Percentiles rank a stretch among this genome's conserved stretches.
Evolutionary conservation across 2,329 filamentous ascomycete genomes (phyloP).

Genomic region (Sphaceloma murrayae): DNA sequence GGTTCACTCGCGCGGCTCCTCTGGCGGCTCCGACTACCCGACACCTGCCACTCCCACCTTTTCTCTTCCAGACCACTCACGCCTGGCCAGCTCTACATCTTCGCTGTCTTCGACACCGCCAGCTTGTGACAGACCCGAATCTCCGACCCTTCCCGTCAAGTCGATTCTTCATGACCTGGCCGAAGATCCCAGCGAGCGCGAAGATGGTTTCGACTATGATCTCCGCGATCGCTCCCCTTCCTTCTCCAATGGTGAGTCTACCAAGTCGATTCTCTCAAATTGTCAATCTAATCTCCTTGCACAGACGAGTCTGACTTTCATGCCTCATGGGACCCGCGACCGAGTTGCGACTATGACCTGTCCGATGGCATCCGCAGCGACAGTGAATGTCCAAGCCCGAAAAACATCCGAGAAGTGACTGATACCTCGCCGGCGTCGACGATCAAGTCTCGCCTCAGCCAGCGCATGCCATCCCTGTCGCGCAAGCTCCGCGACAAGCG

Average conservation of each 20-base stretch:
- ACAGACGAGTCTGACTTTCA: conserved; percentile 17
- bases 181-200: conserved; percentile 68
- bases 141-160: conserved; percentile 53
- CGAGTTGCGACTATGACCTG: conserved; percentile 53
- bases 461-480: conserved; percentile 48
- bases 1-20: conserved; percentile 30
- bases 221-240: conserved; percentile 28
- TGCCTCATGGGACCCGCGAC: conserved; percentile 19
- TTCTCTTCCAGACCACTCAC: conserved; percentile 51
- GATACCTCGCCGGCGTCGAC: conserved; percentile 51
- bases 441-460: conserved; percentile 56
- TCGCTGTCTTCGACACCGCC: conserved; percentile 58
- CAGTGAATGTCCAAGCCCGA: conserved; percentile 43
- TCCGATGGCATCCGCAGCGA: conserved; percentile 52
- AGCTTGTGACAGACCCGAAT: conserved; percentile 42
- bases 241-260: conserved; percentile 58
- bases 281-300: conserved; percentile 3
- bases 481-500: conserved; percentile 32
- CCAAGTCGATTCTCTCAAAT: not conserved
- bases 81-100: conserved; percentile 66
- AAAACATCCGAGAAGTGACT: conserved; percentile 49
- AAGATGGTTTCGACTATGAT: conserved; percentile 39
- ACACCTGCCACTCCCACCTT: conserved; percentile 65
- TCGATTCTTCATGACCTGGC: conserved; percentile 68
- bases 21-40: conserved; percentile 49